These are phyloP conservation scores for Trichosporon faecale DNA, from an alignment of 1,284 basidiomycete species.

Conservation along the genomic window DNA sequence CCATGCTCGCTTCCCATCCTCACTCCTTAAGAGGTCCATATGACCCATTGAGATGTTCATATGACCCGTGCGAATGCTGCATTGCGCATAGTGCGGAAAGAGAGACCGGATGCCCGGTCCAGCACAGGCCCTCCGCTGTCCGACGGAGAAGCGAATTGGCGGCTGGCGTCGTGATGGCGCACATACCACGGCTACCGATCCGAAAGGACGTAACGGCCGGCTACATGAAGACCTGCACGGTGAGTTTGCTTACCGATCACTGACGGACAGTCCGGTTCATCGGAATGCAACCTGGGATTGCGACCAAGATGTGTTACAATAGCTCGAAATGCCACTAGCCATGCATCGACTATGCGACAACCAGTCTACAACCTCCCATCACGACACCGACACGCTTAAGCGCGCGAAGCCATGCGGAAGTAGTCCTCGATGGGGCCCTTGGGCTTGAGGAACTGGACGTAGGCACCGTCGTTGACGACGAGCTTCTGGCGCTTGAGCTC, in stretches of 20 bases:
- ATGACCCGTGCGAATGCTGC: background rate
- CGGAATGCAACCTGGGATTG: background rate
- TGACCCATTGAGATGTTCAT: background rate
- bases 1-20: background rate
- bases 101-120: background rate
- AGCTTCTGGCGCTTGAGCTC: constrained; percentile 84
- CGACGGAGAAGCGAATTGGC: background rate
- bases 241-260: background rate
- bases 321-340: constrained; percentile 17
- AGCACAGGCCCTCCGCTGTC: background rate
- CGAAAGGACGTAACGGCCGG: background rate
- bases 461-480: constrained; percentile 64
- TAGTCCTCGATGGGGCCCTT: constrained; percentile 80
- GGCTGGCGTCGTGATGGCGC: background rate
- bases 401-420: constrained; percentile 76
- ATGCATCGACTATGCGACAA: constrained; percentile 29
- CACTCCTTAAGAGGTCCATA: too few species aligned
- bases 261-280: background rate
- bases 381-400: constrained; percentile 47
- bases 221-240: background rate
- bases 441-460: constrained; percentile 77
- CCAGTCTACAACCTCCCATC: constrained; percentile 20
- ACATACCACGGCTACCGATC: background rate
- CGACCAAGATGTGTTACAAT: background rate
- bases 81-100: background rate